Percentiles rank a stretch among this genome's conserved stretches.
Conservation (phyloP, 2,329 filamentous ascomycete species). For the Septoria petroselini region DNA sequence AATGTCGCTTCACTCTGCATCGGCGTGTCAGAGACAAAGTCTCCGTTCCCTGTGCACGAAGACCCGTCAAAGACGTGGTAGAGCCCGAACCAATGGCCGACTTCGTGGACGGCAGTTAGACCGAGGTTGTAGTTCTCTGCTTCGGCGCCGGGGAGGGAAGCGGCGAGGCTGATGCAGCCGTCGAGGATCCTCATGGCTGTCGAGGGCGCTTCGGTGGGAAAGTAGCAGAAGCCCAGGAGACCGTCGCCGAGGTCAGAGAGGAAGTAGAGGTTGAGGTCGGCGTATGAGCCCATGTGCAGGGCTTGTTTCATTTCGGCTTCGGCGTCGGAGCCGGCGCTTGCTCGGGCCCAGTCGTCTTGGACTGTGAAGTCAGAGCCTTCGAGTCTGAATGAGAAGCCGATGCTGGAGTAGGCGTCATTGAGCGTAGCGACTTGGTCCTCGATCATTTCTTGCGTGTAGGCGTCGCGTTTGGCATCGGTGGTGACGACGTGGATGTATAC, state of each 20-base stretch:
- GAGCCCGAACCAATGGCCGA: conserved; percentile 39
- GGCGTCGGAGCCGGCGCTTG: conserved; percentile 42
- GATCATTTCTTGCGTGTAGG: conserved; percentile 33
- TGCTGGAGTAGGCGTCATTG: conserved; percentile 42
- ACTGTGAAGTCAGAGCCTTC: conserved; percentile 47
- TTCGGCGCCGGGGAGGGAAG: conserved; percentile 51
- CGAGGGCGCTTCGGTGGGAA: conserved; percentile 40
- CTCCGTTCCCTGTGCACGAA: conserved; percentile 41
- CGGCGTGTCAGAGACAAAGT: conserved; percentile 44
- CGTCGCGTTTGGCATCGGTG: conserved; percentile 33
- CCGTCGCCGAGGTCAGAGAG: conserved; percentile 47
- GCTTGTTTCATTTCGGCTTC: conserved; percentile 48
- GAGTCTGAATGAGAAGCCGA: conserved; percentile 44
- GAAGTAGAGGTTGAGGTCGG: conserved; percentile 56
- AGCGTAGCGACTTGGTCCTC: conserved; percentile 15
- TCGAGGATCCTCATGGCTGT: conserved; percentile 44
- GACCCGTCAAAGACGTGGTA: conserved; percentile 45
- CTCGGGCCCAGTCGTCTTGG: conserved; percentile 53
- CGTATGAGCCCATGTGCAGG: conserved; percentile 52
- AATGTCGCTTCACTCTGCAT: conserved; percentile 42
- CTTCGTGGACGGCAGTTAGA: conserved; percentile 45
- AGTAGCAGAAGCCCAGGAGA: conserved; percentile 27
- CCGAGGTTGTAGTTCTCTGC: conserved; percentile 46
- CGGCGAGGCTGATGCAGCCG: conserved; percentile 54
- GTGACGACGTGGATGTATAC: conserved; percentile 44